phyloP scores from a whole-genome alignment of 352 stramenopile genomes.

The Thalassiosira ordinaria region DNA sequence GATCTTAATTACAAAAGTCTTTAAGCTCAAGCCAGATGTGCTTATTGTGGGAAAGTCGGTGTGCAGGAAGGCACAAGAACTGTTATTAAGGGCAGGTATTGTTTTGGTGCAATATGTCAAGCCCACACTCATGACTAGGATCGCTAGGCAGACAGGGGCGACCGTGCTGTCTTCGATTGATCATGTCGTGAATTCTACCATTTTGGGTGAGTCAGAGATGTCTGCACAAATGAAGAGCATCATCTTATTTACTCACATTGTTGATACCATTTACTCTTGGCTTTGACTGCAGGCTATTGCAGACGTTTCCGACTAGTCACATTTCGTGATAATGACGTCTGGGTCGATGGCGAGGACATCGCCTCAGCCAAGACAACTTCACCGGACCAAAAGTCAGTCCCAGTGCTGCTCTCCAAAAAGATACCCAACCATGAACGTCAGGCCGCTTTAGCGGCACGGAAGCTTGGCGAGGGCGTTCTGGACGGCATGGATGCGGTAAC shows the following conservation, averaged over 20 bases:
- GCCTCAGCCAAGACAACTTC: slow-evolving; percentile 18
- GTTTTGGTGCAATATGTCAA: slow-evolving; percentile 95
- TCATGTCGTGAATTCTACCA: slow-evolving; percentile 88
- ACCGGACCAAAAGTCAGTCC: slow-evolving; percentile 62
- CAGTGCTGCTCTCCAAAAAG: slow-evolving; percentile 42
- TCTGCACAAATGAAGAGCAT: too few relatives aligned
- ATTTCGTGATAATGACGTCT: slow-evolving; percentile 83
- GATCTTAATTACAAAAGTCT: slow-evolving; percentile 96
- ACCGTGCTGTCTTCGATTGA: slow-evolving; percentile 92
- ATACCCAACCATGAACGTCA: slow-evolving; percentile 76
- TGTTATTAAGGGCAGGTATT: slow-evolving; percentile 91
- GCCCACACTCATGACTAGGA: slow-evolving; percentile 89
- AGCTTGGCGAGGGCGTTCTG: slow-evolving; percentile 75
- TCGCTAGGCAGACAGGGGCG: slow-evolving; percentile 92
- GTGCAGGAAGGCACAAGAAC: slow-evolving; percentile 90
- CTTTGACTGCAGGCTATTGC: slow-evolving; percentile 54
- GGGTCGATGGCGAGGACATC: slow-evolving; percentile 46
- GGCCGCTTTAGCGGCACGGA: slow-evolving; percentile 76
- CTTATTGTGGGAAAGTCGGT: slow-evolving; percentile 91
- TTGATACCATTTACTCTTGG: too few relatives aligned
- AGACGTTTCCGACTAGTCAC: slow-evolving; percentile 82
- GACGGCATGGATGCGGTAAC: slow-evolving; percentile 83
- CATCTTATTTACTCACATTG: too few relatives aligned
- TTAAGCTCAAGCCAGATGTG: slow-evolving; percentile 92
- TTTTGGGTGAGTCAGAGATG: slow-evolving; percentile 53